Percentiles rank a stretch among this genome's conserved stretches.
These are phyloP conservation scores for Colletotrichum paranaense DNA, from an alignment of 2,329 filamentous ascomycete genomes.

Conservation along the genomic window DNA sequence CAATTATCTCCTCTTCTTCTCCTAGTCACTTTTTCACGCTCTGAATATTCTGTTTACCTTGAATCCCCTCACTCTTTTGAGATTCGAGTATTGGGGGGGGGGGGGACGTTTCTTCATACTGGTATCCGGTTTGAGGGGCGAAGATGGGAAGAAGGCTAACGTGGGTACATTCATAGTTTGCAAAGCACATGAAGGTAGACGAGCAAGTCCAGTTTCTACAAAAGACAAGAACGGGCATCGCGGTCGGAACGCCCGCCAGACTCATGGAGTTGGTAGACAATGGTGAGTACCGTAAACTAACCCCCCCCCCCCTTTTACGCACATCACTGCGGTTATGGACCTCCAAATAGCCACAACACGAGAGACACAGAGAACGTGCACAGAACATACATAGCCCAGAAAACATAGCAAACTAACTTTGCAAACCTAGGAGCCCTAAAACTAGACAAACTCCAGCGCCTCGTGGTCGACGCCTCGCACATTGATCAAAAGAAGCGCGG, in stretches of 20 bases:
- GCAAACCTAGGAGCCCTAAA: slow-evolving; percentile 72
- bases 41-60: no score
- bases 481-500: slow-evolving; percentile 96
- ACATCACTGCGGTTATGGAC: background rate
- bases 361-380: background rate
- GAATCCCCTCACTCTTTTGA: background rate
- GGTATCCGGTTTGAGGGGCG: no score
- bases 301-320: no score
- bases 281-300: slow-evolving; percentile 59
- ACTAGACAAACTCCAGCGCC: slow-evolving; percentile 76
- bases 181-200: slow-evolving; percentile 96
- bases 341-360: no score
- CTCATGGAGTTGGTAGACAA: slow-evolving; percentile 85
- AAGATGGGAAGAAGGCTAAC: slow-evolving; percentile 20
- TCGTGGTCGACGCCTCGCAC: slow-evolving; percentile 91
- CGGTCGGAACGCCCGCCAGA: slow-evolving; percentile 88
- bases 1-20: background rate
- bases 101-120: no score
- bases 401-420: background rate
- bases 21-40: background rate
- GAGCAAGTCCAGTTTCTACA: slow-evolving; percentile 85
- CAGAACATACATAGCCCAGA: no score
- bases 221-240: slow-evolving; percentile 79
- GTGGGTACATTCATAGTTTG: slow-evolving; percentile 66
- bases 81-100: background rate